Conservation (phyloP, 208 protist species). For the Kentomonas sorsogonicus region DNA sequence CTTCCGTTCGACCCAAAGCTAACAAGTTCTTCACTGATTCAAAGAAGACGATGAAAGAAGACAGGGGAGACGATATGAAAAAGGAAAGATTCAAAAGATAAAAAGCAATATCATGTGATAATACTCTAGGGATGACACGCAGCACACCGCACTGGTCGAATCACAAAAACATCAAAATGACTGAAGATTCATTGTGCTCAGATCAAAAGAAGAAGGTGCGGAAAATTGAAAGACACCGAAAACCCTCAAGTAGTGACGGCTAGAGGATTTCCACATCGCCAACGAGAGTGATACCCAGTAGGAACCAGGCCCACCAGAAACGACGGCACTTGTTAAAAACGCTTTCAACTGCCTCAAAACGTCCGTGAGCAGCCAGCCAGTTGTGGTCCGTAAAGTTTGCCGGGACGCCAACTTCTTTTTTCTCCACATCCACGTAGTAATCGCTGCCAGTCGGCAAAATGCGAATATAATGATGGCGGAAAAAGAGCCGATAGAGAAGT, state of each 20-base stretch:
- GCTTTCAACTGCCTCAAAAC: constrained; percentile 56
- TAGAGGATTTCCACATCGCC: constrained; percentile 82
- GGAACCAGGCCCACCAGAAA: constrained; percentile 88
- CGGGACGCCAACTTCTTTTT: constrained; percentile 75
- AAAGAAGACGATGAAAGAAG: too few species aligned
- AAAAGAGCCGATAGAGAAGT: constrained; percentile 79
- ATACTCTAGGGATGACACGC: too few species aligned
- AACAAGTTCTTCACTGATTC: too few species aligned
- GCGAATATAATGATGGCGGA: constrained; percentile 73
- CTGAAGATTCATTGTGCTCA: too few species aligned
- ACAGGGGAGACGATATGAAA: too few species aligned
- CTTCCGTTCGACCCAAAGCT: too few species aligned
- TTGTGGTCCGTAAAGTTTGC: constrained; percentile 86
- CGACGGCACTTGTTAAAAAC: constrained; percentile 45
- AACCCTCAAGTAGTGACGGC: constrained; percentile 1
- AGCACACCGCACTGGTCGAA: too few species aligned
- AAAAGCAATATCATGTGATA: too few species aligned
- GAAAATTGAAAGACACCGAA: constrained; percentile 1
- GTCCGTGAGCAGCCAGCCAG: constrained; percentile 61
- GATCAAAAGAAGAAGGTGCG: too few species aligned
- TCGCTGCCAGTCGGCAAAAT: constrained; percentile 59
- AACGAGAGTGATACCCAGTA: constrained; percentile 56
- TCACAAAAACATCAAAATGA: too few species aligned
- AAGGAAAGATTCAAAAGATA: too few species aligned
- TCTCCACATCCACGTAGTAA: constrained; percentile 68